Conservation (phyloP, 192 early-diverging fungal genomes). For the Coemansia sp. region DNA sequence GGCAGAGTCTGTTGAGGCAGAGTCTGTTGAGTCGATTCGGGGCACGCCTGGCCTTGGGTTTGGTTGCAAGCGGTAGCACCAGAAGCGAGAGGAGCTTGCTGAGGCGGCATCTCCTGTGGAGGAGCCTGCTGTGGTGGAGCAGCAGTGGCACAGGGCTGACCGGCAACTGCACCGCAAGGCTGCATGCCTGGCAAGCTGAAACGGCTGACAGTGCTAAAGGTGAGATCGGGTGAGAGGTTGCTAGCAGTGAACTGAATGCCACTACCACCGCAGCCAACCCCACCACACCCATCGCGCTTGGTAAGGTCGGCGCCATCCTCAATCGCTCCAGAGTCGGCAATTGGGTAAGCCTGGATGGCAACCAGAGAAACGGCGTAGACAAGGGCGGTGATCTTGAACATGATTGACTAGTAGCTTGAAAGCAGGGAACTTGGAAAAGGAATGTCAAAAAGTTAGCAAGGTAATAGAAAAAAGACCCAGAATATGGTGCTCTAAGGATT, state of each 20-base stretch:
- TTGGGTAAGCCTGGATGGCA: constrained; percentile 11
- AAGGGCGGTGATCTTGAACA: constrained; percentile 30
- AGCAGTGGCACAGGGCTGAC: not conserved
- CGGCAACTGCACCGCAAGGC: not conserved
- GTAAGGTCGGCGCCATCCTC: not conserved
- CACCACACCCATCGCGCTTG: constrained; percentile 20
- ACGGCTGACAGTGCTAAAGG: constrained; percentile 21
- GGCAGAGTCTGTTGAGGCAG: not conserved
- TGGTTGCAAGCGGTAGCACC: no score
- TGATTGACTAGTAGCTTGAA: constrained; percentile 3
- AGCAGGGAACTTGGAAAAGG: not conserved
- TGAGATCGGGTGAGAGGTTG: constrained; percentile 15
- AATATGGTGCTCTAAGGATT: constrained; percentile 33
- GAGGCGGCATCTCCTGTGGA: not conserved
- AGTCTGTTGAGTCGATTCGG: not conserved
- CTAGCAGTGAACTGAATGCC: constrained; percentile 16
- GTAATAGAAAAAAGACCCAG: constrained; percentile 36
- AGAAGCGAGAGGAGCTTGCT: not conserved
- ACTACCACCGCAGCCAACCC: constrained; percentile 15
- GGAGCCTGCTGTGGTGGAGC: not conserved
- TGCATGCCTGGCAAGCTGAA: constrained; percentile 11
- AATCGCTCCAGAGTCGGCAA: not conserved
- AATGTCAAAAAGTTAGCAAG: constrained; percentile 2
- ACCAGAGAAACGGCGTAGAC: constrained; percentile 22
- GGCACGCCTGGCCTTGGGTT: no score